phyloP scores from a whole-genome alignment of 2,329 filamentous ascomycete genomes.

The Delphinella strobiligena region DNA sequence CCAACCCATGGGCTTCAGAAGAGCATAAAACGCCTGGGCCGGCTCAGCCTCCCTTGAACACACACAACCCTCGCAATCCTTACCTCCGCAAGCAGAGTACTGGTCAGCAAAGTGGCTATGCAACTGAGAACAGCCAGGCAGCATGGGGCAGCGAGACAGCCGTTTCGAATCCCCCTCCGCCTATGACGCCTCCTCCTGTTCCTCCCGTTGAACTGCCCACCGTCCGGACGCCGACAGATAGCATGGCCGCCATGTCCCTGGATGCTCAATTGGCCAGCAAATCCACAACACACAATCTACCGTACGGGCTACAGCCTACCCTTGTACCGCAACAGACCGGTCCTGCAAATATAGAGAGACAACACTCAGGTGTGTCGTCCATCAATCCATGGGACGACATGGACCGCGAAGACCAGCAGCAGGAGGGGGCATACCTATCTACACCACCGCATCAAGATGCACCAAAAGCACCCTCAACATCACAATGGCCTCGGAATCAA shows the following conservation, averaged over 20 bases:
- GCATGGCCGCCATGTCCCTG: constrained; percentile 26
- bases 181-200: constrained; percentile 13
- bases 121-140: constrained; percentile 24
- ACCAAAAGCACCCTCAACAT: too few species aligned
- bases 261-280: constrained; percentile 12
- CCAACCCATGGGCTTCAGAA: constrained; percentile 2
- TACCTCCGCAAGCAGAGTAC: constrained; percentile 29
- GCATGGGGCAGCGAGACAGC: constrained; percentile 24
- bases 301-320: not conserved
- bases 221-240: constrained; percentile 27
- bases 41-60: constrained; percentile 19
- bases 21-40: constrained; percentile 1
- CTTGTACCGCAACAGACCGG: constrained; percentile 5
- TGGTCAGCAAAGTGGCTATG: constrained; percentile 21
- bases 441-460: too few species aligned
- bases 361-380: constrained; percentile 10
- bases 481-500: constrained; percentile 2
- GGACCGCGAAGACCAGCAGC: constrained; percentile 14
- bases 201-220: constrained; percentile 30
- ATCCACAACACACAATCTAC: not conserved
- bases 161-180: constrained; percentile 12
- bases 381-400: constrained; percentile 12
- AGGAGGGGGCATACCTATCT: not conserved
- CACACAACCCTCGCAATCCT: constrained; percentile 35
- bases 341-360: constrained; percentile 1